These are phyloP conservation scores for Penicillium mononematosum DNA, from an alignment of 495 filamentous ascomycete species.

Conservation along the genomic window DNA sequence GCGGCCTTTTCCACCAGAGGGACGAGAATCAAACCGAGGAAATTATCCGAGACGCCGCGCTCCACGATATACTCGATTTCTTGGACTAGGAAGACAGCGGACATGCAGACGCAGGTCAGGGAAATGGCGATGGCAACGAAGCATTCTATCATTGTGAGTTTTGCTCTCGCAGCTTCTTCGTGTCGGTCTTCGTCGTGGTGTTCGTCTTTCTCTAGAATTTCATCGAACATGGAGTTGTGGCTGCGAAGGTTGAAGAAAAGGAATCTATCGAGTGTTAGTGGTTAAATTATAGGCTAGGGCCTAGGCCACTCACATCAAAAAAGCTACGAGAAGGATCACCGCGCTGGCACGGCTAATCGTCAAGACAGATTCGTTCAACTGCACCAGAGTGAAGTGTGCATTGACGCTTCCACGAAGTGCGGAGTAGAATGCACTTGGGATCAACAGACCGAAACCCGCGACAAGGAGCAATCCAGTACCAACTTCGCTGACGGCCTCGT, in stretches of 20 bases:
- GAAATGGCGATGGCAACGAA: slow-evolving; percentile 64
- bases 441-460: slow-evolving; percentile 76
- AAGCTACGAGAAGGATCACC: slow-evolving; percentile 76
- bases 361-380: slow-evolving; percentile 51
- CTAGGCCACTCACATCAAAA: slow-evolving; percentile 48
- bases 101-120: slow-evolving; percentile 72
- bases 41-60: slow-evolving; percentile 67
- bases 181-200: slow-evolving; percentile 65
- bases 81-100: slow-evolving; percentile 77
- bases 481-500: slow-evolving; percentile 75
- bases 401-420: slow-evolving; percentile 51
- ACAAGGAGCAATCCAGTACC: slow-evolving; percentile 78
- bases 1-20: slow-evolving; percentile 90
- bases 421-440: slow-evolving; percentile 75
- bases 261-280: slow-evolving; percentile 51
- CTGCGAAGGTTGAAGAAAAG: slow-evolving; percentile 79
- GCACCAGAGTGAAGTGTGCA: slow-evolving; percentile 28
- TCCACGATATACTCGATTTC: slow-evolving; percentile 76
- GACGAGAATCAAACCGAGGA: slow-evolving; percentile 69
- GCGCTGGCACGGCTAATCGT: slow-evolving; percentile 74
- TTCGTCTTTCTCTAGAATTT: slow-evolving; percentile 70
- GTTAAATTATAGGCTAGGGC: too few species aligned
- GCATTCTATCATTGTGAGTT: slow-evolving; percentile 78
- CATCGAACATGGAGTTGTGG: slow-evolving; percentile 77
- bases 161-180: slow-evolving; percentile 59